Conservation (phyloP, 805 yeast species). For the Candida maris region DNA sequence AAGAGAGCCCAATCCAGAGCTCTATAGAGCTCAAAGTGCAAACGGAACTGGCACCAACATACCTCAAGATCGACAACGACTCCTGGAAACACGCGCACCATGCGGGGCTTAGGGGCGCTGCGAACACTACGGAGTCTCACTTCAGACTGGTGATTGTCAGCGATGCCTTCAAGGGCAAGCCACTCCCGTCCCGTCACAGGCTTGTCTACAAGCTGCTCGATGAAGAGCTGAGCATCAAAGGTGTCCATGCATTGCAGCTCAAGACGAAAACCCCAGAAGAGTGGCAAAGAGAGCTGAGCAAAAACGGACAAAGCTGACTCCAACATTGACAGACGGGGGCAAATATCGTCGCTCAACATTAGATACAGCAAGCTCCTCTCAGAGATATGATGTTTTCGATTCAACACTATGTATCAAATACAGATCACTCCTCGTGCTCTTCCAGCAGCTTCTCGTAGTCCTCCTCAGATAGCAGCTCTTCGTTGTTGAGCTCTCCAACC, state of each 20-base stretch:
- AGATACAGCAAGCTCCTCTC: no score
- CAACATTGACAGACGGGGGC: no score
- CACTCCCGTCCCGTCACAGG: conserved; percentile 74
- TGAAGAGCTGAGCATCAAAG: conserved; percentile 66
- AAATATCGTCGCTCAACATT: no score
- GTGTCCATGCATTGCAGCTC: conserved; percentile 86
- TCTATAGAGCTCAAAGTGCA: conserved; percentile 44
- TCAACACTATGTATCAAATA: no score
- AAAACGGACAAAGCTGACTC: no score
- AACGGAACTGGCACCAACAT: conserved; percentile 40
- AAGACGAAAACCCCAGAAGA: conserved; percentile 74
- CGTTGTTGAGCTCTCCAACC: conserved; percentile 39
- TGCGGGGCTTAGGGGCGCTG: conserved; percentile 70
- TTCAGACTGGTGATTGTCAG: conserved; percentile 74
- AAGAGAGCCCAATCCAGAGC: conserved; percentile 47
- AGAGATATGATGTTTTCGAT: no score
- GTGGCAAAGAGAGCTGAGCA: conserved; percentile 25
- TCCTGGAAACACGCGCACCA: conserved; percentile 88
- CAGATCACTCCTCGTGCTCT: conserved; percentile 40
- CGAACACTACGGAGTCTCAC: conserved; percentile 75
- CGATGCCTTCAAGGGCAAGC: conserved; percentile 59
- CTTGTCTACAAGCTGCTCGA: conserved; percentile 62
- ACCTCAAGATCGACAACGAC: conserved; percentile 64
- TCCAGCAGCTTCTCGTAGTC: conserved; percentile 57
- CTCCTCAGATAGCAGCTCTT: conserved; percentile 49